Evolutionary conservation across 495 filamentous ascomycete genomes (phyloP), one percentile per base, ranked within the genome.

Genomic region (Apodospora peruviana): DNA sequence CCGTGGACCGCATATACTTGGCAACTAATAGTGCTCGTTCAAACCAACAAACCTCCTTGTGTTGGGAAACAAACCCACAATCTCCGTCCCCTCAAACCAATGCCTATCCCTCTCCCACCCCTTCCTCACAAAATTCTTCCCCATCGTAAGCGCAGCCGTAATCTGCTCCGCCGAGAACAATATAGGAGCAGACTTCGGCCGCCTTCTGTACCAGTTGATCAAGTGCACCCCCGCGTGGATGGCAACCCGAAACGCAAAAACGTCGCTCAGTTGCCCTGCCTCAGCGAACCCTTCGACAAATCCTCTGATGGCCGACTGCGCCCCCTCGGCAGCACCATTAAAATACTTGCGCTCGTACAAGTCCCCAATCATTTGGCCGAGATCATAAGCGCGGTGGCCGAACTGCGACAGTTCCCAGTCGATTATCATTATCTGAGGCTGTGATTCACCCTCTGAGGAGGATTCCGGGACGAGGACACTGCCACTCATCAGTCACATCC

Each of bases 351-450:
- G 60, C 40, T 80, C 73, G 51, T 74, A 83, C 4, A 84, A 56
- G 48, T 84, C 81, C 18, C 67, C 67, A 4, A 77, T 60, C 35
- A 83, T 62, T 52, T 81, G 73, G 3, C 74, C 79, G 2, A 81
- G 58, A 50, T 83, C 79, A 25, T 76, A 68, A 0, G 76, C 72
- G 4, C 67, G 64, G 35, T 60, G 59, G 5, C 72, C 71, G 17
- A 73, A 58, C 8, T 80, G 76, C 16, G 61, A 49, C 5, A 77
- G 48, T 50, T 81, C 78, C 79, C 79, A 81, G 58, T 83, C 79
- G 25, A 77, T 68, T 11, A 81, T 45, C 39, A 52, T 36, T 12
- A 67, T 45, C 16, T 59, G 23, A 22, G n/a, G 5, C 18, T 4
- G 29, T 36, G 24, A 32, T 38, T 51, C 14, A n/a, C 37, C 14